These are phyloP conservation scores for Lentinus tigrinus DNA, from an alignment of 768 basidiomycete genomes.

Conservation along the genomic window DNA sequence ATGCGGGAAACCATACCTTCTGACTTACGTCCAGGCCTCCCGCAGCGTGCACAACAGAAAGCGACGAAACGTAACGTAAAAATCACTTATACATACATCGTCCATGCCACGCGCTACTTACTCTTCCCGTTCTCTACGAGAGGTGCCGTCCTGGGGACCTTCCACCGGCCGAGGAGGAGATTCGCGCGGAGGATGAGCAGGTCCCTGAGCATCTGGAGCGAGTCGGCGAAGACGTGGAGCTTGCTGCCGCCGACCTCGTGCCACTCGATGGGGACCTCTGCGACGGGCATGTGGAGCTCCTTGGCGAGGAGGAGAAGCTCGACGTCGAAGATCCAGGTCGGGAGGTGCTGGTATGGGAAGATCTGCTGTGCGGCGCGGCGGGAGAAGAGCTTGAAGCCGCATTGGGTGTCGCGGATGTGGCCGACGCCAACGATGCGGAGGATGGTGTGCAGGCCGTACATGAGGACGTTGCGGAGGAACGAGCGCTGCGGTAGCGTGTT, in stretches of 20 bases:
- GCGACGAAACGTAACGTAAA: no score
- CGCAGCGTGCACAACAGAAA: no score
- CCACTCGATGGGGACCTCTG: constrained; percentile 89
- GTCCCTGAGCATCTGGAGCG: constrained; percentile 87
- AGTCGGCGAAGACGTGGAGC: constrained; percentile 80
- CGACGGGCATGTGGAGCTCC: constrained; percentile 72
- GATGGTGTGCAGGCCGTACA: constrained; percentile 91
- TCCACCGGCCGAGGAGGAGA: constrained; percentile 79
- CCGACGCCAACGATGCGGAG: constrained; percentile 87
- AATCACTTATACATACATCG: no score
- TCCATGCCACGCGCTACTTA: neutral
- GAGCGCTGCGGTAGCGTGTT: constrained; percentile 60
- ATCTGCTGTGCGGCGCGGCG: constrained; percentile 77
- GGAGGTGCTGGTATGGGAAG: constrained; percentile 84
- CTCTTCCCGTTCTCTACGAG: neutral
- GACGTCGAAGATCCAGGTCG: constrained; percentile 96
- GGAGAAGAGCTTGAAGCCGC: constrained; percentile 95
- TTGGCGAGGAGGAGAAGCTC: constrained; percentile 87
- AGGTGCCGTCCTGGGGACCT: constrained; percentile 21
- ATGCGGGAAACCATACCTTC: no score
- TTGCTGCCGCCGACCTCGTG: constrained; percentile 94
- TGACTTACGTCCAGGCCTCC: no score
- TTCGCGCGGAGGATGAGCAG: constrained; percentile 82
- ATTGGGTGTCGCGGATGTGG: constrained; percentile 92
- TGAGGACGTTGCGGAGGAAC: constrained; percentile 82